Conservation (phyloP, 2,329 filamentous ascomycete species). For the Colletotrichum zoysiae region DNA sequence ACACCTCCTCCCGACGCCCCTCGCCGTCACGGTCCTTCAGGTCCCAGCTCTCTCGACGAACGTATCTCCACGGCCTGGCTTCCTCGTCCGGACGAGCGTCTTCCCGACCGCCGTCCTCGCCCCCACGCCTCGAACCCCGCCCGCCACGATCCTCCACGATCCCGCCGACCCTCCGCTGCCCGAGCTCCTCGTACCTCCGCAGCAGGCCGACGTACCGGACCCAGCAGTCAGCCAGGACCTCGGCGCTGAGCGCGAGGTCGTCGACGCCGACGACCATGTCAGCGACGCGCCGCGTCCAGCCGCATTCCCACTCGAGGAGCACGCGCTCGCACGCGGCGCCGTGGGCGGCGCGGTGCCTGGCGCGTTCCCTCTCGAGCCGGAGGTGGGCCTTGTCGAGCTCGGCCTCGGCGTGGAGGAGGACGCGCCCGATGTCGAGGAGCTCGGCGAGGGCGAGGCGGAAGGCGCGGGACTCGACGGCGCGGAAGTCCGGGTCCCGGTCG, state of each 20-base stretch:
- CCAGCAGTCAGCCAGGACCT: conserved; percentile 35
- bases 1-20: background rate
- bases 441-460: conserved; percentile 27
- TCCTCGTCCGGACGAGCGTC: background rate
- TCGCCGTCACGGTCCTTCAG: background rate
- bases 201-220: conserved; percentile 28
- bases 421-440: conserved; percentile 29
- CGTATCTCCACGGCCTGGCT: background rate
- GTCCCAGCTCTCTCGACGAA: conserved; percentile 15
- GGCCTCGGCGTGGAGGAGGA: conserved; percentile 16
- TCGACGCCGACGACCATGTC: conserved; percentile 19
- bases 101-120: background rate
- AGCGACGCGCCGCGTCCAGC: conserved; percentile 15
- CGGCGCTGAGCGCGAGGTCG: conserved; percentile 24
- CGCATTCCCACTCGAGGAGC: conserved; percentile 14
- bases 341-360: conserved; percentile 9
- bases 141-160: conserved; percentile 13
- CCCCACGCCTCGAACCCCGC: background rate
- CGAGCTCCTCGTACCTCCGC: conserved; percentile 31
- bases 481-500: conserved; percentile 32
- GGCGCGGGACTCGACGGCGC: conserved; percentile 12
- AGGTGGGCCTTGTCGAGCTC: conserved; percentile 28
- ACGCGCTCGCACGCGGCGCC: conserved; percentile 12
- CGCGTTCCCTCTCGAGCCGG: conserved; percentile 18
- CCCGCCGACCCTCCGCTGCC: conserved; percentile 29